Evolutionary conservation across 257 asterid species (phyloP), one percentile per base, ranked within the genome.

Genomic region (Hygrophila difformis): DNA sequence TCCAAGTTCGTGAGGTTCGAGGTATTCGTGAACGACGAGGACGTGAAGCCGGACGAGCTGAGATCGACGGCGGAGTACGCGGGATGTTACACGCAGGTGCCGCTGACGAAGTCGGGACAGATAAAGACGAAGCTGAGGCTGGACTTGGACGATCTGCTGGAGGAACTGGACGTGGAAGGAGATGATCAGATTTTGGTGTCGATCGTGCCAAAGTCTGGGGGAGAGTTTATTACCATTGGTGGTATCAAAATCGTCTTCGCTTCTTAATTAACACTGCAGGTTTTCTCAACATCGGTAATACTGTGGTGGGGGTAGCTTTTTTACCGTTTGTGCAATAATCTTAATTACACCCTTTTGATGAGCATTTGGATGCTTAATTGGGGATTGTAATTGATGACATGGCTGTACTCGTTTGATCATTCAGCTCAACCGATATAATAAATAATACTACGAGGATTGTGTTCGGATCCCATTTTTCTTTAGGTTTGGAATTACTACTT

Each of bases 1-100:
- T 48, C 65, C 0, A 47, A 67, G 54, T 63, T 64, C 39, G 37
- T 60, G 1, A 68, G 64, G 62, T 74, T 78, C 14, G 87, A 78
- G 3, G 79, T 74, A 10, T 78, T 56, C 14, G 47, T 78, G 41
- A 78, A 78, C 53, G 82, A 66, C 16, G 87, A 74, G 18, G 80
- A 74, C 4, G 76, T 62, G 31, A 24, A 35, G 1, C 51, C 70
- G 1, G 8, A 10, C 8, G 69, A 71, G 51, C 37, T 78, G 9
- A 33, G 6, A 2, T 71, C 68, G 51, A 57, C 44, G 73, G 73
- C 67, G 0, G 77, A 73, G 72, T 77, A 61, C 10, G 75, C 77
- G 0, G 82, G 87, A 2, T 61, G 77, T 0, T 77, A 60, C 18
- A 61, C 86, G 4, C 77, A 68, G 47, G 59, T 77, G 63, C 79